Conservation (phyloP, 129 eudicot genomes). For the Rutidosis leptorrhynchoides region DNA sequence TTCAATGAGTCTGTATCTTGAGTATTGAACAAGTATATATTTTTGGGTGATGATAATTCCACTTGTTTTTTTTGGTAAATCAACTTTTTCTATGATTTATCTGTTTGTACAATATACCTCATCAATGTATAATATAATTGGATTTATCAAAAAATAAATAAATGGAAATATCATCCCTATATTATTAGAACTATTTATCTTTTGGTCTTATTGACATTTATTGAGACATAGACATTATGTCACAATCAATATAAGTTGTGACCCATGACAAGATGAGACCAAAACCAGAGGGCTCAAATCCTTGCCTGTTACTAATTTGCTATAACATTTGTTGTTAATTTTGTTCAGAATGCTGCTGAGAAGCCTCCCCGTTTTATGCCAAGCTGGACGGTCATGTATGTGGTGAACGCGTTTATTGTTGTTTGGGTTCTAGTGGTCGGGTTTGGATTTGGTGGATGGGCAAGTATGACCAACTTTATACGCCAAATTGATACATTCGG, state of each 20-base stretch:
- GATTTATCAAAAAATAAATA: too few species aligned
- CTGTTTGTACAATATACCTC: too few species aligned
- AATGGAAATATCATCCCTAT: too few species aligned
- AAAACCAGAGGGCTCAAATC: background rate
- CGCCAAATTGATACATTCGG: slow-evolving; percentile 90
- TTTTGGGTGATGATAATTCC: too few species aligned
- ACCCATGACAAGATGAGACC: background rate
- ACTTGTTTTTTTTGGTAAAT: too few species aligned
- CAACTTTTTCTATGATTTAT: too few species aligned
- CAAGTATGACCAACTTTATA: slow-evolving; percentile 81
- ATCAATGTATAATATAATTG: too few species aligned
- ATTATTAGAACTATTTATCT: background rate
- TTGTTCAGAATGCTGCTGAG: slow-evolving; percentile 77
- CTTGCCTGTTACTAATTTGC: background rate
- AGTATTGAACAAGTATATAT: too few species aligned
- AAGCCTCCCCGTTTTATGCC: slow-evolving; percentile 77
- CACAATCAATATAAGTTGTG: background rate
- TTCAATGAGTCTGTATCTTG: background rate
- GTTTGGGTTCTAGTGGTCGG: slow-evolving; percentile 74
- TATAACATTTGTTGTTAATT: background rate
- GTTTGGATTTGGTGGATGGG: slow-evolving; percentile 97
- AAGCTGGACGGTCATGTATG: slow-evolving; percentile 81
- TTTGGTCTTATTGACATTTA: too few species aligned
- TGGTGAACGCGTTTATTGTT: slow-evolving; percentile 56
- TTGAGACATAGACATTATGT: background rate